Evolutionary conservation across 2,329 filamentous ascomycete species (phyloP).

Genomic region (Sphaerostilbella broomeana): DNA sequence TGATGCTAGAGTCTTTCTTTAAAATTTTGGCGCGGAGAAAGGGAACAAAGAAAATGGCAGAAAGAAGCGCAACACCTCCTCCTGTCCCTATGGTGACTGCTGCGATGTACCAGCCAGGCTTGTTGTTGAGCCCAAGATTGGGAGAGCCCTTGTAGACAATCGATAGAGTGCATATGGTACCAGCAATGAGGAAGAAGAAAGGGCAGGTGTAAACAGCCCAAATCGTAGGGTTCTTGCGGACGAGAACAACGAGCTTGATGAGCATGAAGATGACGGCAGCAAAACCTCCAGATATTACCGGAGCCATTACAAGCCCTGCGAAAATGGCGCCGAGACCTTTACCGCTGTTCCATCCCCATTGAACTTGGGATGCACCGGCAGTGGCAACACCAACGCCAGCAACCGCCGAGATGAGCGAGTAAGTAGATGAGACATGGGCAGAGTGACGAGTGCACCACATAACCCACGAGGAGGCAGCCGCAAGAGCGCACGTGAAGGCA

Average conservation of each 20-base stretch:
- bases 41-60: slow-evolving; percentile 67
- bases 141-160: slow-evolving; percentile 79
- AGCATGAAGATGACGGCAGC: slow-evolving; percentile 62
- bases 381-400: slow-evolving; percentile 62
- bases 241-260: slow-evolving; percentile 58
- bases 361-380: slow-evolving; percentile 51
- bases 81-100: slow-evolving; percentile 60
- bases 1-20: slow-evolving; percentile 59
- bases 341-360: slow-evolving; percentile 65
- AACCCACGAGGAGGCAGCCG: slow-evolving; percentile 61
- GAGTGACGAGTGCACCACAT: slow-evolving; percentile 72
- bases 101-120: slow-evolving; percentile 61
- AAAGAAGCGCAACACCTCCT: slow-evolving; percentile 49
- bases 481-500: slow-evolving; percentile 56
- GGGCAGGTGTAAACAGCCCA: slow-evolving; percentile 70
- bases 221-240: slow-evolving; percentile 62
- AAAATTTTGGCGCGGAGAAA: slow-evolving; percentile 61
- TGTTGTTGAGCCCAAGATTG: slow-evolving; percentile 56
- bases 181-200: slow-evolving; percentile 71
- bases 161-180: slow-evolving; percentile 66
- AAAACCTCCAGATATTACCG: slow-evolving; percentile 58
- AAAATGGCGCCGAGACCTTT: slow-evolving; percentile 67
- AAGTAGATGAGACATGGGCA: slow-evolving; percentile 64
- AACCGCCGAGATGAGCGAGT: slow-evolving; percentile 61
- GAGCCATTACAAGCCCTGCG: slow-evolving; percentile 64